phyloP scores from a whole-genome alignment of 73 alveolate species.

The Paramecium biaurelia region DNA sequence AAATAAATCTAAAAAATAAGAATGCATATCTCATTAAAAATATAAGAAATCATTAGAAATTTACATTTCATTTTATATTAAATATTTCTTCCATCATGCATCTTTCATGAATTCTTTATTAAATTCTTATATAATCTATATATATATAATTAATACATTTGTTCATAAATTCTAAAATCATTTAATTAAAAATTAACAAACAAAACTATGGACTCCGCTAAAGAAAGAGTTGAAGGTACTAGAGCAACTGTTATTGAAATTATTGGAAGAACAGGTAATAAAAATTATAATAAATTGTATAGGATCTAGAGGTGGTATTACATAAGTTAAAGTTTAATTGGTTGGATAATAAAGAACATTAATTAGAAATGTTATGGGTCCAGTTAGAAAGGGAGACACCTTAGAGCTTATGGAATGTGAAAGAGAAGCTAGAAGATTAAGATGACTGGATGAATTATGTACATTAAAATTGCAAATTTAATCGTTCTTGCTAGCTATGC shows the following conservation, averaged over 20 bases:
- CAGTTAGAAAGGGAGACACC: slow-evolving; percentile 98
- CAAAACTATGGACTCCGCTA: neutral
- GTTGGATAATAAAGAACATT: slow-evolving; percentile 85
- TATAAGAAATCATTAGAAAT: neutral
- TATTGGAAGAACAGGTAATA: slow-evolving; percentile 62
- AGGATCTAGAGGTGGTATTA: slow-evolving; percentile 99
- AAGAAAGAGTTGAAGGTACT: slow-evolving; percentile 35
- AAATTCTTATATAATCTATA: neutral
- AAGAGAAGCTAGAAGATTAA: slow-evolving; percentile 99
- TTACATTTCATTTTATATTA: neutral
- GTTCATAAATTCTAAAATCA: slow-evolving; percentile 5
- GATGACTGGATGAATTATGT: slow-evolving; percentile 68
- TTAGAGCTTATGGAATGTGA: slow-evolving; percentile 98
- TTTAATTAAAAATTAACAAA: slow-evolving; percentile 10
- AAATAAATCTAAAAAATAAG: neutral
- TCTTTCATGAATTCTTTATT: neutral
- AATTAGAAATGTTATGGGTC: slow-evolving; percentile 99
- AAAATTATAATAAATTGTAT: neutral
- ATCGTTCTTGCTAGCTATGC: neutral
- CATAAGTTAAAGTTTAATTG: slow-evolving; percentile 95
- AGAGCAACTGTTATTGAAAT: slow-evolving; percentile 63
- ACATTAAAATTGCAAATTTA: neutral
- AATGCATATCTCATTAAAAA: neutral
- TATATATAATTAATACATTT: neutral
- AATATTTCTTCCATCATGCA: too few relatives aligned